These are phyloP conservation scores for Lasiodiplodia sp. DNA, from an alignment of 2,329 filamentous ascomycete genomes.

Conservation along the genomic window DNA sequence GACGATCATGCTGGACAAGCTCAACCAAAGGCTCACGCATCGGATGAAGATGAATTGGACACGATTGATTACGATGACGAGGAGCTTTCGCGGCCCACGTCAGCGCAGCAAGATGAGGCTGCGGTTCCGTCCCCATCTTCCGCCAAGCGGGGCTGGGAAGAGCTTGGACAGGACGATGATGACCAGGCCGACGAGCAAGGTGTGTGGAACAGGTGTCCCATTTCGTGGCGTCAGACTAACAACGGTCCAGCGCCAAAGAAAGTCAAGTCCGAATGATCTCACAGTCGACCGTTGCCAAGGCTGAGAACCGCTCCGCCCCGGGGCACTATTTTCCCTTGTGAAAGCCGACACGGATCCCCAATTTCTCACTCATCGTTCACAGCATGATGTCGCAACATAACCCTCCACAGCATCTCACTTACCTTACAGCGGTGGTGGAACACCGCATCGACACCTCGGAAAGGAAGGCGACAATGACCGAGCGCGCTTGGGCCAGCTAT, in stretches of 20 bases:
- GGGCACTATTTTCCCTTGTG: slow-evolving; percentile 1
- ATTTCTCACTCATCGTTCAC: slow-evolving; percentile 8
- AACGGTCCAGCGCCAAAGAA: slow-evolving; percentile 19
- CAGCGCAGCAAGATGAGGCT: slow-evolving; percentile 19
- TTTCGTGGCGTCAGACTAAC: slow-evolving; percentile 5
- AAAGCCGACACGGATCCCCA: slow-evolving; percentile 1
- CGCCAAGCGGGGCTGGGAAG: slow-evolving; percentile 32
- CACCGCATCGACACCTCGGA: not conserved
- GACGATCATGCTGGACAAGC: slow-evolving; percentile 23
- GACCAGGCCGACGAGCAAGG: slow-evolving; percentile 31
- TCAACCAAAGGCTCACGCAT: slow-evolving; percentile 9
- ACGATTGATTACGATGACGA: slow-evolving; percentile 32
- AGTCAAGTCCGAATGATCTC: slow-evolving; percentile 28
- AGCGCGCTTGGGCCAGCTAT: not conserved
- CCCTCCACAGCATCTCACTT: slow-evolving; percentile 17
- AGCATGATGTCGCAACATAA: slow-evolving; percentile 18
- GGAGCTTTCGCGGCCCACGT: slow-evolving; percentile 22
- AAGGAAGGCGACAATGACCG: slow-evolving; percentile 4
- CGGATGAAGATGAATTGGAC: slow-evolving; percentile 30
- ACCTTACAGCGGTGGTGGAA: slow-evolving; percentile 19
- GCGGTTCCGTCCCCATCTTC: slow-evolving; percentile 27
- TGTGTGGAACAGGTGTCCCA: not conserved
- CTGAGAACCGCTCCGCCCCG: slow-evolving; percentile 14
- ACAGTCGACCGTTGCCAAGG: slow-evolving; percentile 20
- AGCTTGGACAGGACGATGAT: slow-evolving; percentile 29